Percentiles rank a stretch among this genome's conserved stretches.
Conservation (phyloP, 2,329 filamentous ascomycete species). For the Colletotrichum paranaense region DNA sequence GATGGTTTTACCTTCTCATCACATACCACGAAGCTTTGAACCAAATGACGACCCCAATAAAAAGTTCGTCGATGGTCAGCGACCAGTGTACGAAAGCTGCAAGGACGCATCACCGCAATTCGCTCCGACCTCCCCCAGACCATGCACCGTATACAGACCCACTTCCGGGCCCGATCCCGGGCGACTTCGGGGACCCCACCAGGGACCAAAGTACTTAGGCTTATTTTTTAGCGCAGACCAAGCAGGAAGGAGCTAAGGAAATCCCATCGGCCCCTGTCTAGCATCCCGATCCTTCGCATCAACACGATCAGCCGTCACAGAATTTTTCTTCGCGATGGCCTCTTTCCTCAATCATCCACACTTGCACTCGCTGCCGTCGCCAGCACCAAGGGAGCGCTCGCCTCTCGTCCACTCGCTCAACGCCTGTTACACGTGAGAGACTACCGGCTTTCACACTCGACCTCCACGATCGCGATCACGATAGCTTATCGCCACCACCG, state of each 20-base stretch:
- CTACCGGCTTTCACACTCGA: no score
- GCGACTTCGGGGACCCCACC: background rate
- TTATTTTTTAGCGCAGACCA: background rate
- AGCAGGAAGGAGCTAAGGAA: constrained; percentile 8
- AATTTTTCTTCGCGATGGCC: background rate
- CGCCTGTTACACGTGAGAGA: background rate
- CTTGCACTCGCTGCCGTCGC: background rate
- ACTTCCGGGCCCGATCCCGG: background rate
- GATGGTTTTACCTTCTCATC: background rate
- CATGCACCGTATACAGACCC: background rate
- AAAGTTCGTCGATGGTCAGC: background rate
- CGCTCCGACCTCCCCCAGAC: no score
- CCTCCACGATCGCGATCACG: background rate
- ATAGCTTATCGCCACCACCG: background rate
- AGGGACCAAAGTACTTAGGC: background rate
- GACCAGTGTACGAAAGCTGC: background rate
- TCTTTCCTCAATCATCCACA: background rate
- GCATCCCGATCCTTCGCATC: constrained; percentile 2
- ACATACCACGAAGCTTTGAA: background rate
- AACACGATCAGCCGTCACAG: background rate
- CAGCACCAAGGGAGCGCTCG: background rate
- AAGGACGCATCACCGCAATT: background rate
- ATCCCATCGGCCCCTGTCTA: background rate
- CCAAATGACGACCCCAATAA: background rate
- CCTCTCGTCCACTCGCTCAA: background rate